Conservation (phyloP, 192 early-diverging fungal species). For the Backusella luteola region DNA sequence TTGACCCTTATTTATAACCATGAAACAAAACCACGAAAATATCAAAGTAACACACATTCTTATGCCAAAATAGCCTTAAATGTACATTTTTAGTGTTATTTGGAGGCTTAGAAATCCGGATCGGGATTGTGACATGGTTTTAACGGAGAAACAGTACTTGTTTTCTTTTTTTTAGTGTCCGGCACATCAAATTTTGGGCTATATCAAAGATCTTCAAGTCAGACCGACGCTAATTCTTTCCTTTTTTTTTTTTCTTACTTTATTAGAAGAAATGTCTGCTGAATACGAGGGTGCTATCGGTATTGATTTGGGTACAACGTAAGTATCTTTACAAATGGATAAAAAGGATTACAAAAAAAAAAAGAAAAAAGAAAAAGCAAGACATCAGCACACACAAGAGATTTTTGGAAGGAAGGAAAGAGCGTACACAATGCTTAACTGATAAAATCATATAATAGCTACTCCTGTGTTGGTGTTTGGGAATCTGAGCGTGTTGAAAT, state of each 20-base stretch:
- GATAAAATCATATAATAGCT: slow-evolving; percentile 81
- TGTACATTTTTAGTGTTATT: neutral
- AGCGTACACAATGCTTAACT: slow-evolving; percentile 22
- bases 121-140: slow-evolving; percentile 7
- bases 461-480: slow-evolving; percentile 88
- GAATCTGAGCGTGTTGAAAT: slow-evolving; percentile 96
- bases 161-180: slow-evolving; percentile 5
- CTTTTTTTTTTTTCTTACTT: slow-evolving; percentile 22
- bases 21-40: neutral
- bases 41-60: neutral
- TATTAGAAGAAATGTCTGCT: slow-evolving; percentile 32
- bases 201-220: neutral
- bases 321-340: slow-evolving; percentile 38
- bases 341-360: neutral
- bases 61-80: slow-evolving; percentile 1
- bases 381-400: slow-evolving; percentile 39
- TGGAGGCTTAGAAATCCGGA: slow-evolving; percentile 6
- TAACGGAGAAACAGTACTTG: neutral
- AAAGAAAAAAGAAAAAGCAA: no score
- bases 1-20: no score
- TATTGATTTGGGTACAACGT: slow-evolving; percentile 46
- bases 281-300: slow-evolving; percentile 42
- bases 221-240: neutral
- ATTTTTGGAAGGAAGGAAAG: neutral
- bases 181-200: neutral